phyloP scores from a whole-genome alignment of 1,284 basidiomycete species.

The Hypsizygus ulmarius region DNA sequence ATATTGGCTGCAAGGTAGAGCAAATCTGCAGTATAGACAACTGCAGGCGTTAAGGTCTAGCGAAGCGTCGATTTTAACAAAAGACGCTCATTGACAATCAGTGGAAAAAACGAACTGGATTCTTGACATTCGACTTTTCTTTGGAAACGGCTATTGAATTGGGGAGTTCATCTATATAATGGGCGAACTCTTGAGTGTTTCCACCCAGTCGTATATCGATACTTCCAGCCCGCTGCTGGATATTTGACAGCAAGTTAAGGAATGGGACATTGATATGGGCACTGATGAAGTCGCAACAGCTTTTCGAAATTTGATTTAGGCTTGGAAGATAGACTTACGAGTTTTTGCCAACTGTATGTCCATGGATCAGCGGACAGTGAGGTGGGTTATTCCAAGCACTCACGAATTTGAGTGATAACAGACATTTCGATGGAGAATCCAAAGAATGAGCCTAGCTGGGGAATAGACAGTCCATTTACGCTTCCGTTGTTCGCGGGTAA shows the following conservation, averaged over 20 bases:
- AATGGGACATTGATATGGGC: slow-evolving; percentile 58
- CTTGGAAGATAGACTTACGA: slow-evolving; percentile 32
- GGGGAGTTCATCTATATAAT: slow-evolving; percentile 42
- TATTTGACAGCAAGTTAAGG: slow-evolving; percentile 71
- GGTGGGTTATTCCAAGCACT: slow-evolving; percentile 29
- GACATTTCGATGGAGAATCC: slow-evolving; percentile 77
- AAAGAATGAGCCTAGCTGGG: slow-evolving; percentile 58
- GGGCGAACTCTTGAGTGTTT: slow-evolving; percentile 68
- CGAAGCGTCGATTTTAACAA: neutral
- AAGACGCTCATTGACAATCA: neutral
- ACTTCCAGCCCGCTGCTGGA: slow-evolving; percentile 57
- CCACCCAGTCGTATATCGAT: slow-evolving; percentile 70
- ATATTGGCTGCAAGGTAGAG: slow-evolving; percentile 57
- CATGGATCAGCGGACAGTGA: slow-evolving; percentile 8
- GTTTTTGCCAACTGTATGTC: slow-evolving; percentile 48
- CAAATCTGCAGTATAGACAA: slow-evolving; percentile 50
- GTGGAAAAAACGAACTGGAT: slow-evolving; percentile 35
- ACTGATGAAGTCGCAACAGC: slow-evolving; percentile 25
- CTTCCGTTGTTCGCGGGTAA: slow-evolving; percentile 33
- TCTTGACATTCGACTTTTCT: slow-evolving; percentile 33
- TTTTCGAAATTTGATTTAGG: neutral
- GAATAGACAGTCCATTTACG: slow-evolving; percentile 46
- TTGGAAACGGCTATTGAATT: slow-evolving; percentile 32
- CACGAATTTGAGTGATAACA: slow-evolving; percentile 61
- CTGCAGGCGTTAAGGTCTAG: slow-evolving; percentile 47